phyloP scores from a whole-genome alignment of 176 grass and related monocot genomes.

The Thinopyrum elongatum region DNA sequence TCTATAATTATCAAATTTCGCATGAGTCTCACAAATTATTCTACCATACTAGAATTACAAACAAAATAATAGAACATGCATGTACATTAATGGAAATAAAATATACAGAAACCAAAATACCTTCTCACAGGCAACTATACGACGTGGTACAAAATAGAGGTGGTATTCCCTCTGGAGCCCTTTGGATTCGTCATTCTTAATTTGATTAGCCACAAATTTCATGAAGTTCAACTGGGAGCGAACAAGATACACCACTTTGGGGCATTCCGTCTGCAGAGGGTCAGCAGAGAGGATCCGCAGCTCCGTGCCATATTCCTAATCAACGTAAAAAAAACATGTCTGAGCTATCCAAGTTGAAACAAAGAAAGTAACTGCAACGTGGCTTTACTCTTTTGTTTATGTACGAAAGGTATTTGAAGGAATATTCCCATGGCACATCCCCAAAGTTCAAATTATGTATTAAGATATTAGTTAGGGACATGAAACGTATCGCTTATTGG shows the following conservation, averaged over 20 bases:
- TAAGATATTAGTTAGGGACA: background rate
- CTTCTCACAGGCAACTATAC: constrained; percentile 89
- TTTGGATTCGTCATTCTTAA: constrained; percentile 72
- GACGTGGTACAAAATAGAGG: constrained; percentile 78
- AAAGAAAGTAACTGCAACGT: background rate
- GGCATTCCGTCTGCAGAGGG: constrained; percentile 71
- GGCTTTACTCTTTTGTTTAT: background rate
- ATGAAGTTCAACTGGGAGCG: constrained; percentile 70
- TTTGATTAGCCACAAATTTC: constrained; percentile 68
- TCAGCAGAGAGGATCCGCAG: constrained; percentile 73
- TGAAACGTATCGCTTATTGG: background rate
- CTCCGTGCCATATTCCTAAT: constrained; percentile 77
- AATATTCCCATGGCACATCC: background rate
- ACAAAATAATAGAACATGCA: constrained; percentile 3
- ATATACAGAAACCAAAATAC: constrained; percentile 31
- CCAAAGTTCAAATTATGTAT: background rate
- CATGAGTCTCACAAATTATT: background rate
- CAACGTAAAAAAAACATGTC: background rate
- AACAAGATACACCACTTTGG: constrained; percentile 75
- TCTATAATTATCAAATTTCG: background rate
- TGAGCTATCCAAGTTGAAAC: constrained; percentile 24
- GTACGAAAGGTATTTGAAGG: background rate
- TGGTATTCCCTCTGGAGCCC: constrained; percentile 84
- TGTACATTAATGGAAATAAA: background rate
- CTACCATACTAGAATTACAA: background rate